Conservation (phyloP, 345 rosid species). For the Corchorus olitorius region DNA sequence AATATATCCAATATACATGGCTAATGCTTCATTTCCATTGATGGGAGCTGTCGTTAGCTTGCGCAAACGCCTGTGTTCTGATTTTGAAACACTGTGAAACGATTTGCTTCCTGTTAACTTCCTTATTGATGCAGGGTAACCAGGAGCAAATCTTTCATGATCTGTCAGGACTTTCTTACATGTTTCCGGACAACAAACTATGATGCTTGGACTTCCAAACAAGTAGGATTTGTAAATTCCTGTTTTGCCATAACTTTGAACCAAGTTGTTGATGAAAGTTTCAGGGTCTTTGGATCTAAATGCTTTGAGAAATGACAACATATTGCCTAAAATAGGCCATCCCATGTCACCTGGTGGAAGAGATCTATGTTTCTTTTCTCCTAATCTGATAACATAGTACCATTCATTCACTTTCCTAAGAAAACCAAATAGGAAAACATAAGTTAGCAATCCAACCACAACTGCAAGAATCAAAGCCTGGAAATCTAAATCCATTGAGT, state of each 20-base stretch:
- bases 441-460: conserved; percentile 8
- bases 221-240: neutral
- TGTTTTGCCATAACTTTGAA: conserved; percentile 25
- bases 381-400: conserved; percentile 35
- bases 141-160: neutral
- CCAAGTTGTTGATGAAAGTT: conserved; percentile 34
- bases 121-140: neutral
- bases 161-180: neutral
- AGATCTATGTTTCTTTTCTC: conserved; percentile 24
- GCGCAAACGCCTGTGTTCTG: conserved; percentile 32
- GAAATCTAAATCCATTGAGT: conserved; percentile 11
- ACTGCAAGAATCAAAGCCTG: conserved; percentile 10
- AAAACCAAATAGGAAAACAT: conserved; percentile 29
- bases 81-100: neutral
- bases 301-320: conserved; percentile 45
- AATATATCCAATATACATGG: conserved; percentile 22
- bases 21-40: conserved; percentile 31
- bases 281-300: conserved; percentile 49
- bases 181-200: neutral
- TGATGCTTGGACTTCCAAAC: neutral
- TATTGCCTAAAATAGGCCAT: conserved; percentile 51
- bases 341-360: conserved; percentile 57
- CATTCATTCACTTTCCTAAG: conserved; percentile 37
- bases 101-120: neutral
- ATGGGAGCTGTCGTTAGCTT: conserved; percentile 31